phyloP scores from a whole-genome alignment of 73 alveolate genomes.

The Paramecium octaurelia region DNA sequence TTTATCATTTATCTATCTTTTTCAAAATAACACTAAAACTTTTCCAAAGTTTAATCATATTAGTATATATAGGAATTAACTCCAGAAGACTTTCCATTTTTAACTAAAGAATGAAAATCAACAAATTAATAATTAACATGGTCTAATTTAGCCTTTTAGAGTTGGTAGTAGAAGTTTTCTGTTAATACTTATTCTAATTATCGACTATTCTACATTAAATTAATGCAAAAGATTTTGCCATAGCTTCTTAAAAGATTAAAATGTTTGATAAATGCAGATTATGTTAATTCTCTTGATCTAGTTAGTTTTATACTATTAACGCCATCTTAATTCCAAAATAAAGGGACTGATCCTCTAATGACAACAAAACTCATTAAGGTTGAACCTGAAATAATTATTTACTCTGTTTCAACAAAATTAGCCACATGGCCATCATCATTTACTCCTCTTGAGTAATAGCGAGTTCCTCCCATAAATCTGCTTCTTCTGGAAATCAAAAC shows the following conservation, averaged over 20 bases:
- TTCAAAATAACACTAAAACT: slow-evolving; percentile 32
- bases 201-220: slow-evolving; percentile 63
- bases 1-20: background rate
- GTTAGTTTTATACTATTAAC: slow-evolving; percentile 49
- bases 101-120: slow-evolving; percentile 73
- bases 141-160: background rate
- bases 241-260: slow-evolving; percentile 62
- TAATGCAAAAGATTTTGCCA: slow-evolving; percentile 59
- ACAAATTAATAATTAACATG: slow-evolving; percentile 60
- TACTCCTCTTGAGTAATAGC: slow-evolving; percentile 96
- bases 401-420: slow-evolving; percentile 96
- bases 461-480: slow-evolving; percentile 94
- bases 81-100: slow-evolving; percentile 56
- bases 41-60: slow-evolving; percentile 42
- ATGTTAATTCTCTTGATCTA: slow-evolving; percentile 61
- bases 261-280: slow-evolving; percentile 70
- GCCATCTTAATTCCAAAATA: slow-evolving; percentile 81
- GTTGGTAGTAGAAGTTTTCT: slow-evolving; percentile 15
- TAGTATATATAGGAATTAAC: slow-evolving; percentile 43
- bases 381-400: slow-evolving; percentile 68
- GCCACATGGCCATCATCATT: slow-evolving; percentile 98
- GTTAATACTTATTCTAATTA: slow-evolving; percentile 69
- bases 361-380: slow-evolving; percentile 67
- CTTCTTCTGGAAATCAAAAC: slow-evolving; percentile 71
- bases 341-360: slow-evolving; percentile 89